Base-by-base conservation (phyloP, 2,329 filamentous ascomycete genomes). In the Fusarium brachygibbosum region DNA sequence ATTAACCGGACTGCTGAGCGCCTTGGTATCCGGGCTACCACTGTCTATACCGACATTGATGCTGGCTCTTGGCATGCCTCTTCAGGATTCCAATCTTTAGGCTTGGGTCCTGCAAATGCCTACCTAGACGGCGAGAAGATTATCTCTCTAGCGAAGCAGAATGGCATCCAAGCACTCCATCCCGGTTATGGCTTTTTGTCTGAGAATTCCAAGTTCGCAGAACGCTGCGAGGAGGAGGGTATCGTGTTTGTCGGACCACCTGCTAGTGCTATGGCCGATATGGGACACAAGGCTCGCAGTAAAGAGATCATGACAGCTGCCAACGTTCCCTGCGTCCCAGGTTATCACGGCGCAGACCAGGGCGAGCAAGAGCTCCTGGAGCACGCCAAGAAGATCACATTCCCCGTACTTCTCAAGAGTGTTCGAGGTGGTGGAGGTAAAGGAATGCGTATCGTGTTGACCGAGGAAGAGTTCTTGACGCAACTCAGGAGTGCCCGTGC, bases 261-360 rank as follows among this genome's bases (percentile, higher is more conserved):
- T 5, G 89, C 90, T 29, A 86, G 88, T 52, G 94, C 94, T 71
- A 94, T 92, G 76, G 84, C 91, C 60, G 93, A 94, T 62, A 97
- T 98, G 94, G 94, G 94, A 50, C 93, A 97, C 82, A 97, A 98
- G 83, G 94, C 91, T 57, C 86, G 92, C 63, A 96, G 93, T 53
- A 99, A 99, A 80, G 92, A 97, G 77, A 98, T 99, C 76, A 98
- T 99, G 96, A 93, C 88, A 34, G 89, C 89, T 6, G 95, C 96
- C n/a, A 93, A 94, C 11, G 96, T 99, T 5, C 94, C 94, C 6
- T 98, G 96, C 75, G 96, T 99, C 49, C 96, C 96, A 0, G 96
- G 96, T 1, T 99, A 99, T 76, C 96, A 98, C 78, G 96, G 96
- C 19, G 75, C 85, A 2, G 93, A 97, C 53, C 96, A 99, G 81